These are phyloP conservation scores for Gossypium davidsonii DNA, from an alignment of 441 rosid genomes.

Conservation along the genomic window DNA sequence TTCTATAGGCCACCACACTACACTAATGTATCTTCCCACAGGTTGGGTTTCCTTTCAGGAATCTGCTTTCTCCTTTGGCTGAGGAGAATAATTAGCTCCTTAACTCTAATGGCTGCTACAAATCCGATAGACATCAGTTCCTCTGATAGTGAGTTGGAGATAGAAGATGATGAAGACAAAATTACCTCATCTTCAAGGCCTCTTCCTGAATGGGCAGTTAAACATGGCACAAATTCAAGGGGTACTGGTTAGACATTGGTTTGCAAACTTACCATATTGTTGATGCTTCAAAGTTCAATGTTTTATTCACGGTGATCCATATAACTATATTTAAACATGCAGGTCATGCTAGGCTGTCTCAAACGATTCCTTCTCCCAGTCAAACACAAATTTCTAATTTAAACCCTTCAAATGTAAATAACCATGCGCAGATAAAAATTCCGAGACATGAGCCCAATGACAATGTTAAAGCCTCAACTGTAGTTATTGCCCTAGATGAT, in stretches of 20 bases:
- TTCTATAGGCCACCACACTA: not conserved
- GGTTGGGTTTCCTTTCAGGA: slow-evolving; percentile 30
- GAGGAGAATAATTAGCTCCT: slow-evolving; percentile 18
- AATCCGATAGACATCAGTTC: slow-evolving; percentile 59
- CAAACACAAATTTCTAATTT: slow-evolving; percentile 30
- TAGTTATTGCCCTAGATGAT: slow-evolving; percentile 19
- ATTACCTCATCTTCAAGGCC: slow-evolving; percentile 22
- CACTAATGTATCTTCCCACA: slow-evolving; percentile 20
- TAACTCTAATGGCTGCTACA: slow-evolving; percentile 28
- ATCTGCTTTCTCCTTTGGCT: slow-evolving; percentile 22
- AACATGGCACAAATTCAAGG: slow-evolving; percentile 20
- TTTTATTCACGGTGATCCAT: slow-evolving; percentile 7
- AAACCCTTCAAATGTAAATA: slow-evolving; percentile 29
- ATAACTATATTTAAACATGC: slow-evolving; percentile 24
- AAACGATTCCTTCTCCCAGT: slow-evolving; percentile 19
- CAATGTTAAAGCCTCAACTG: slow-evolving; percentile 23
- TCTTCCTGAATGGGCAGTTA: slow-evolving; percentile 39
- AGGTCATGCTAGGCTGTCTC: slow-evolving; percentile 35
- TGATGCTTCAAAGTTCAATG: slow-evolving; percentile 15
- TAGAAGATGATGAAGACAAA: slow-evolving; percentile 24
- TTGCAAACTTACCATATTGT: slow-evolving; percentile 4
- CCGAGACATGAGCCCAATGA: slow-evolving; percentile 20
- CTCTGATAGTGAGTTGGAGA: slow-evolving; percentile 51
- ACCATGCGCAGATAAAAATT: slow-evolving; percentile 12
- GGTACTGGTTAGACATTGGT: slow-evolving; percentile 21